Base-by-base conservation (phyloP, 73 alveolate species). In the Paramecium octaurelia region DNA sequence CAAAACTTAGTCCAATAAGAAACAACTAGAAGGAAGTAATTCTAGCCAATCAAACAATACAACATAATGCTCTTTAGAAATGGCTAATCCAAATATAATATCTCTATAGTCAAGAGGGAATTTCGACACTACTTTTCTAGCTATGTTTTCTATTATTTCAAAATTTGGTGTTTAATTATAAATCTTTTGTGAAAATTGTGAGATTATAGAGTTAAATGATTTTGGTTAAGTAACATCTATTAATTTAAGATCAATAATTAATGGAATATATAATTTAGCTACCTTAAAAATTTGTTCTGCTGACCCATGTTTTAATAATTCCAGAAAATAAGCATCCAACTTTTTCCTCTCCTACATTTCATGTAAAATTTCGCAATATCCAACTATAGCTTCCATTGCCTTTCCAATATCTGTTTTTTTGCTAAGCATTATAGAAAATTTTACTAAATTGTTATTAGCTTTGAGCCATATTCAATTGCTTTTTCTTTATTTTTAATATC, bases 331-430 rank as follows among this genome's bases (percentile, higher is more conserved):
- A 21, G n/a, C 10, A 42, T 80, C 91, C 14, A 80, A 80, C 6
- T 3, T 18, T 80, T 42, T 14, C 6, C 91, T 40, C 31, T 80
- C 70, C 16, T 80, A 80, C 44, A 44, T 46, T 80, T 80, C 43
- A 44, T 44, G 34, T 5, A 80, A 46, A 16, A 80, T 34, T 44
- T 80, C 73, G 44, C 91, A 80, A 38, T 40, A 80, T 46, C 57
- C 91, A 18, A 80, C 73, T 12, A 24, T 23, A 0, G 76, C 70
- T 44, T 80, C 91, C 70, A 80, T 24, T 20, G 76, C 91, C 29
- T 80, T 80, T 23, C 36, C 57, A 21, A 31, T 80, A 46, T 80
- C 91, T n/a, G 73, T 43, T 80, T 80, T 80, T 80, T 80, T 80
- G 70, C 91, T 80, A 80, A 40, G 0, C 14, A 42, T 42, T 5